A percentile compares a stretch with the other conserved stretches of the same genome.
These are phyloP conservation scores for Candida patagonica DNA, from an alignment of 805 yeast genomes.

Conservation along the genomic window DNA sequence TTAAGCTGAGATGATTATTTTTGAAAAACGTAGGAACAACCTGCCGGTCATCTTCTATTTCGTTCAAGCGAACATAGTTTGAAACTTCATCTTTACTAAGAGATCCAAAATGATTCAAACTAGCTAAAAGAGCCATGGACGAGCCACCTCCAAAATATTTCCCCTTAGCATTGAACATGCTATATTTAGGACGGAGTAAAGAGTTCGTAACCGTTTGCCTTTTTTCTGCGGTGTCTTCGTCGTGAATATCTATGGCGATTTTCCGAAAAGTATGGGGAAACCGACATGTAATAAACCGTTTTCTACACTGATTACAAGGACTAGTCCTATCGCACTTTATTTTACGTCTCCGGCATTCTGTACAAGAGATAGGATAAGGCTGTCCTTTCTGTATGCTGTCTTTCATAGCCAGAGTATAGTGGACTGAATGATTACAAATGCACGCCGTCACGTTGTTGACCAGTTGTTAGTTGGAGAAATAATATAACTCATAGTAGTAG, in stretches of 20 bases:
- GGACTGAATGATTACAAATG: no score
- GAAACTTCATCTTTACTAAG: background rate
- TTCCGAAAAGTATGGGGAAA: background rate
- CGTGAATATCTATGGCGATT: background rate
- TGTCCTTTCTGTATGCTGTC: no score
- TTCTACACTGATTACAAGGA: constrained; percentile 1
- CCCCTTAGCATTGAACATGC: background rate
- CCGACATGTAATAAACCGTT: background rate
- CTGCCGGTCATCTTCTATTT: background rate
- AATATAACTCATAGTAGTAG: no score
- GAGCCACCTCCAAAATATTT: background rate
- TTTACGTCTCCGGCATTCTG: constrained; percentile 1
- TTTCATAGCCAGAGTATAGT: no score
- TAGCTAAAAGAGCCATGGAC: background rate
- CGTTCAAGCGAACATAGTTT: background rate
- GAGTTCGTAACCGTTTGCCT: no score
- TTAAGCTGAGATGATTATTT: background rate
- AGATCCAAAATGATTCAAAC: background rate
- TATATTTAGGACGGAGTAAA: background rate
- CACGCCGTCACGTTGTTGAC: no score
- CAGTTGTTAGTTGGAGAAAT: no score
- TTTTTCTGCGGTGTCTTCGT: background rate
- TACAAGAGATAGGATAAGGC: constrained; percentile 2
- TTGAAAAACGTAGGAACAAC: background rate
- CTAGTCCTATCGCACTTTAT: background rate